Conservation (phyloP, 2,329 filamentous ascomycete genomes). For the Tolypocladium album region DNA sequence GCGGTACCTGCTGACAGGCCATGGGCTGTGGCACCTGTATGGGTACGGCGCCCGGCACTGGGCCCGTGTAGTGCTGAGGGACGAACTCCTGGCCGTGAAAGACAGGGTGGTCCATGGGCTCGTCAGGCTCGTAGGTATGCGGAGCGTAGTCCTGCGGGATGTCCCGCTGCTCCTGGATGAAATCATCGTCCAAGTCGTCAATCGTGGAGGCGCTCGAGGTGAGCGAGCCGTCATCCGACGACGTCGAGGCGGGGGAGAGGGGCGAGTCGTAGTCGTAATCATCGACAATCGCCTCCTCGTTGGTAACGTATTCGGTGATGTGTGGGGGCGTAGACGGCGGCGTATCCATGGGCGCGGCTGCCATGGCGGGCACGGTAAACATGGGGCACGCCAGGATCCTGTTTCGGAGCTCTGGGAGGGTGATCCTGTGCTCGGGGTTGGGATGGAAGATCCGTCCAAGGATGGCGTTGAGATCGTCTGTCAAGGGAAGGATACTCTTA, state of each 20-base stretch:
- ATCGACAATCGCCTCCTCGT: slow-evolving; percentile 33
- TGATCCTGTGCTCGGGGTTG: slow-evolving; percentile 74
- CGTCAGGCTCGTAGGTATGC: slow-evolving; percentile 35
- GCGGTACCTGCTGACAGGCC: slow-evolving; percentile 17
- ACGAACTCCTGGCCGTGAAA: slow-evolving; percentile 36
- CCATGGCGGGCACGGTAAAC: slow-evolving; percentile 48
- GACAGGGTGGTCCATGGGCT: slow-evolving; percentile 24
- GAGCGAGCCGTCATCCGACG: slow-evolving; percentile 44
- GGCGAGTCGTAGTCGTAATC: slow-evolving; percentile 34
- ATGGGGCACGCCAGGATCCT: slow-evolving; percentile 65
- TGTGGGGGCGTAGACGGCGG: slow-evolving; percentile 33
- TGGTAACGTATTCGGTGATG: slow-evolving; percentile 33
- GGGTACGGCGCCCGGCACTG: slow-evolving; percentile 16
- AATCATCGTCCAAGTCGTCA: slow-evolving; percentile 39
- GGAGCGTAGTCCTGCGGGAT: slow-evolving; percentile 28
- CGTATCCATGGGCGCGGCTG: slow-evolving; percentile 22
- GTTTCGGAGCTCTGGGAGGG: slow-evolving; percentile 65
- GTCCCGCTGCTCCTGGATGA: slow-evolving; percentile 31
- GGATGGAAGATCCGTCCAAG: slow-evolving; percentile 79
- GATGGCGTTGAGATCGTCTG: slow-evolving; percentile 80
- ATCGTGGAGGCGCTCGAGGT: slow-evolving; percentile 42
- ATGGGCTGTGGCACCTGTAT: slow-evolving; percentile 12
- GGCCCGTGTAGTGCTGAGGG: slow-evolving; percentile 32
- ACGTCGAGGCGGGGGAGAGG: slow-evolving; percentile 38
- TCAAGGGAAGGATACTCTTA: slow-evolving; percentile 84